Percentiles rank a stretch among this genome's conserved stretches.
phyloP scores from a whole-genome alignment of 352 stramenopile species.

The Pythium myriotylum region DNA sequence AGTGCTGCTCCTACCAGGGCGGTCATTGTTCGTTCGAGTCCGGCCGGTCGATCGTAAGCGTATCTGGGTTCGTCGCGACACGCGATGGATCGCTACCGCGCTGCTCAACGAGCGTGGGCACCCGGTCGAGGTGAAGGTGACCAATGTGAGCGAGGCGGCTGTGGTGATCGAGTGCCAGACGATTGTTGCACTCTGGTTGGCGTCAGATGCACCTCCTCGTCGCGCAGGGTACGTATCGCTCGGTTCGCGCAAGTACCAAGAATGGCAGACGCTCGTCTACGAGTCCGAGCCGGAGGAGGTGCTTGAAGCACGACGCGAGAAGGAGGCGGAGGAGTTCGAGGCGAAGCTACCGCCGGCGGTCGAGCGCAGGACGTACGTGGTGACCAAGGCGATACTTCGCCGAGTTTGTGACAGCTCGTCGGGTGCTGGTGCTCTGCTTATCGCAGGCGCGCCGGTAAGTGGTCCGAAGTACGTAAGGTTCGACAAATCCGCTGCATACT shows the following conservation, averaged over 20 bases:
- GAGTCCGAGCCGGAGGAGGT: conserved; percentile 4
- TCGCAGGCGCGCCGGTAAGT: neutral
- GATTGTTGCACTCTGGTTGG: neutral
- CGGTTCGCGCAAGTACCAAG: conserved; percentile 6
- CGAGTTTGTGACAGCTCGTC: neutral
- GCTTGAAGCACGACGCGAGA: conserved; percentile 9
- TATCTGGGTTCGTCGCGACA: neutral
- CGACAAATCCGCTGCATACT: too few relatives aligned
- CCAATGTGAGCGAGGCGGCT: conserved; percentile 3
- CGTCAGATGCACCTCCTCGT: neutral
- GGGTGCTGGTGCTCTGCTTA: neutral
- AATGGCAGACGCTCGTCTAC: conserved; percentile 20
- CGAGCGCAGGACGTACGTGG: conserved; percentile 1
- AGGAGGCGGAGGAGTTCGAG: neutral
- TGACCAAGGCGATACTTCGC: neutral
- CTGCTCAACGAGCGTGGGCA: neutral
- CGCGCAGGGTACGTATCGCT: conserved; percentile 7
- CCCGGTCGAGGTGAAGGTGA: conserved; percentile 7
- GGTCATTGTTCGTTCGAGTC: neutral
- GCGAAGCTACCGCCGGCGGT: neutral
- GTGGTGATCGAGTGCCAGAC: neutral
- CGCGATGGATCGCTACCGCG: conserved; percentile 11
- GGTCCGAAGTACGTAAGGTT: too few relatives aligned
- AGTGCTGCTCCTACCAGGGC: neutral
- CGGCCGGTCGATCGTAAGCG: neutral